Conservation (phyloP, 2,329 filamentous ascomycete species). For the Hyphodiscus sp. region DNA sequence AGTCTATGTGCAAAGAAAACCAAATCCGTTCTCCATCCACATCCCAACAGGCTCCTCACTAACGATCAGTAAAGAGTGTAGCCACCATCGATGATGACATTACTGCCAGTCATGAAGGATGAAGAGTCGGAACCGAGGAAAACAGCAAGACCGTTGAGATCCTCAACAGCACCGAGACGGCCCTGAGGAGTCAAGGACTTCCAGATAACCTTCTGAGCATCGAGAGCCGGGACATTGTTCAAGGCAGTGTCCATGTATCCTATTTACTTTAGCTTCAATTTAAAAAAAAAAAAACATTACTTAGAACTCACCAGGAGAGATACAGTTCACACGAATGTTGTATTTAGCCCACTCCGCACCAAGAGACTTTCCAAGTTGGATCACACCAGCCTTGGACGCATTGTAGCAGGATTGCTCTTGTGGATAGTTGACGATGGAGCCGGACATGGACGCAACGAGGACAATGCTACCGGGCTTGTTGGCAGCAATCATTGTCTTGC, state of each 20-base stretch:
- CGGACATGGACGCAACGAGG: slow-evolving; percentile 75
- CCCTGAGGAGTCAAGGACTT: slow-evolving; percentile 66
- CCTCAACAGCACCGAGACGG: slow-evolving; percentile 65
- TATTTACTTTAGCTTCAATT: background rate
- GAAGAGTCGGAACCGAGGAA: slow-evolving; percentile 69
- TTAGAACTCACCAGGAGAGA: slow-evolving; percentile 52
- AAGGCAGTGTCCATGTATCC: slow-evolving; percentile 80
- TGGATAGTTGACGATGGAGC: slow-evolving; percentile 78
- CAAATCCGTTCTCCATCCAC: background rate
- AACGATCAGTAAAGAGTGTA: slow-evolving; percentile 28
- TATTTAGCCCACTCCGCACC: slow-evolving; percentile 81
- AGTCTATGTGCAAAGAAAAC: background rate
- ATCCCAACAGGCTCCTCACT: slow-evolving; percentile 12
- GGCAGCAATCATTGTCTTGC: slow-evolving; percentile 65
- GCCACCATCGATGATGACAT: slow-evolving; percentile 38
- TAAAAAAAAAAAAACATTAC: background rate
- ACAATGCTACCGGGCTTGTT: slow-evolving; percentile 67
- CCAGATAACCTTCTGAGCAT: slow-evolving; percentile 80
- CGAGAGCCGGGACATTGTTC: slow-evolving; percentile 70
- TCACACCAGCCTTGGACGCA: slow-evolving; percentile 73
- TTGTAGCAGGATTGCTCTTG: slow-evolving; percentile 82
- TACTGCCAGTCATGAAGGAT: slow-evolving; percentile 70
- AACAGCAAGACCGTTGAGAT: slow-evolving; percentile 71
- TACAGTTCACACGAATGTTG: slow-evolving; percentile 75
- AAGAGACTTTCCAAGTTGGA: slow-evolving; percentile 73